Base-by-base conservation (phyloP, 2,329 filamentous ascomycete genomes). In the Aspergillus oerlinghausenensis region DNA sequence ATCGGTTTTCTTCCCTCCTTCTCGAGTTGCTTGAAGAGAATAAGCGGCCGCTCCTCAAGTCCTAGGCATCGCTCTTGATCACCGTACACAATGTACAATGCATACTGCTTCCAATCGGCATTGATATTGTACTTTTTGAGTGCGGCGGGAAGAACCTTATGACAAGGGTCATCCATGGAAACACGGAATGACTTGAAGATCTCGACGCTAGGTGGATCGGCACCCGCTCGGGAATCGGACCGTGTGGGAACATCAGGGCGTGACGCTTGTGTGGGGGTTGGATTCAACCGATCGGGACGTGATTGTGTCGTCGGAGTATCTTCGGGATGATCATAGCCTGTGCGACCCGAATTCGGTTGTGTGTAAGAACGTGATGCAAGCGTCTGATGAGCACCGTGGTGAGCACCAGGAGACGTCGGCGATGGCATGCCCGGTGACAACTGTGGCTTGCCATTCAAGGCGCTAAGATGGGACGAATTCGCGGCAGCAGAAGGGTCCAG, bases 161-260 rank as follows among this genome's bases (percentile, higher is more conserved):
- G 89, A 77, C 94, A 99, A 2, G 94, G 94, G 69, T 99, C 94
- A 65, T 99, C 94, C 84, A 97, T 95, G 71, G 90, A 94, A 60
- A 99, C 94, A 42, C 93, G 88, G 83, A 99, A 99, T 1, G 90
- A 96, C 74, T 99, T 99, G 85, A 97, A 97, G 58, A 99, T 97
- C 74, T 99, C 94, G 58, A 97, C 92, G 43, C 75, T 78, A 17
- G 74, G 74, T 7, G 74, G 73, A 51, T 66, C 65, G 29, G 67
- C 63, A 23, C 68, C 59, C 0, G 65, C 60, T 56, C 68, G 59
- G 26, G 70, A 71, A 17, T 73, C 68, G 21, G 66, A 61, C 47
- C 70, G 67, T 10, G 67, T 66, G 1, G 70, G 70, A 28, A 72
- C 65, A 32, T 74, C 68, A 9, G 68, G 64, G 10, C 72, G 71